Evolutionary conservation across 2,329 filamentous ascomycete genomes (phyloP).

Genomic region (Geosmithia putterillii): DNA sequence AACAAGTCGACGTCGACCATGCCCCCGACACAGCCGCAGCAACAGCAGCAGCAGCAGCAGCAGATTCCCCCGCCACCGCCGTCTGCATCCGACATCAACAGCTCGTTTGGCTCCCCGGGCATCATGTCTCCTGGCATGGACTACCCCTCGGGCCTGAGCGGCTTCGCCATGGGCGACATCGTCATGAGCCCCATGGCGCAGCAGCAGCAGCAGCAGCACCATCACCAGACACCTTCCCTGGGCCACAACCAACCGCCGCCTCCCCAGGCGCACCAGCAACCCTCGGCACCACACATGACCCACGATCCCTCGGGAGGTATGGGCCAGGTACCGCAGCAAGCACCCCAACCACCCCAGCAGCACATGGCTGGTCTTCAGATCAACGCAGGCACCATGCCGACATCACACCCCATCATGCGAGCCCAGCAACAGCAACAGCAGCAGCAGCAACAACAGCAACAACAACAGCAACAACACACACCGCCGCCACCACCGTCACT

Average conservation of each 20-base stretch:
- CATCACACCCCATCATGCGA: neutral
- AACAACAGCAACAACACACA: slow-evolving; percentile 13
- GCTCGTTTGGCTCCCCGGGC: slow-evolving; percentile 39
- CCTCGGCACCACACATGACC: neutral
- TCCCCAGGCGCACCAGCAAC: neutral
- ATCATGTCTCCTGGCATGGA: slow-evolving; percentile 42
- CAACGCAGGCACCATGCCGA: neutral
- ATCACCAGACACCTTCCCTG: slow-evolving; percentile 4
- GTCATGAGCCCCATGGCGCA: slow-evolving; percentile 35
- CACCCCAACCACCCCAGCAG: slow-evolving; percentile 19
- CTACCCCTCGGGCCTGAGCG: slow-evolving; percentile 29
- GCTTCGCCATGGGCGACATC: slow-evolving; percentile 39
- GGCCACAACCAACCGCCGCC: slow-evolving; percentile 5
- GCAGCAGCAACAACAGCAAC: slow-evolving; percentile 13
- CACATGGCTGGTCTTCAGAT: slow-evolving; percentile 17
- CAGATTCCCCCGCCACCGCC: no score
- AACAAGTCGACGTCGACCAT: slow-evolving; percentile 10
- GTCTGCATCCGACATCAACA: slow-evolving; percentile 22
- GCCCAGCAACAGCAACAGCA: neutral
- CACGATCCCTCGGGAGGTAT: slow-evolving; percentile 23
- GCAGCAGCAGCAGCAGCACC: slow-evolving; percentile 12
- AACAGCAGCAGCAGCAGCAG: no score
- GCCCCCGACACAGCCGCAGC: slow-evolving; percentile 9
- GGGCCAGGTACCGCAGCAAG: slow-evolving; percentile 13
- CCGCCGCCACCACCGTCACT: slow-evolving; percentile 9